Evolutionary conservation across 495 filamentous ascomycete genomes (phyloP).

Genomic region (Geoglossum glabrum): DNA sequence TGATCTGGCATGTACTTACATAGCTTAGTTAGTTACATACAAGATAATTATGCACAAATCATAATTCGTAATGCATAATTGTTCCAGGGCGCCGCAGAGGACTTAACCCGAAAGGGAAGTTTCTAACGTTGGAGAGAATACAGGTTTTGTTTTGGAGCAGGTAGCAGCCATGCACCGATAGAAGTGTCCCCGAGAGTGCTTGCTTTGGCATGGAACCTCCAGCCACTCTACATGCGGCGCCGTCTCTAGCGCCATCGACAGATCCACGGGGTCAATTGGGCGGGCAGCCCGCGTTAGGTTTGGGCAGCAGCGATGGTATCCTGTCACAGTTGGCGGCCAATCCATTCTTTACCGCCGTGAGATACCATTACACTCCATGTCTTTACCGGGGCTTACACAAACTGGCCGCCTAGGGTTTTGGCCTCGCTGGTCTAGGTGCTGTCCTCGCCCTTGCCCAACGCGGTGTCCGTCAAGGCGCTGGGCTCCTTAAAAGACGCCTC

Average conservation of each 20-base stretch:
- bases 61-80: too few species aligned
- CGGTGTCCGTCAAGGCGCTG: conserved; percentile 43
- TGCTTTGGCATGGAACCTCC: not conserved
- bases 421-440: conserved; percentile 72
- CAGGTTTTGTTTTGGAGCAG: not conserved
- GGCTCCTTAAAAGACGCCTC: conserved; percentile 60
- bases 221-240: not conserved
- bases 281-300: conserved; percentile 5
- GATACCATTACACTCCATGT: not conserved
- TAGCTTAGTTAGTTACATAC: too few species aligned
- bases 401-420: conserved; percentile 36
- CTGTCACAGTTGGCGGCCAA: conserved; percentile 38
- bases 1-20: too few species aligned
- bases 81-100: too few species aligned
- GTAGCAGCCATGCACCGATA: too few species aligned
- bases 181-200: too few species aligned
- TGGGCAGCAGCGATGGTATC: conserved; percentile 15
- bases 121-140: conserved; percentile 5
- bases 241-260: not conserved
- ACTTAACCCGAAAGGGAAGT: not conserved
- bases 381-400: conserved; percentile 1
- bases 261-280: conserved; percentile 5
- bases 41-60: too few species aligned
- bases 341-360: conserved; percentile 49
- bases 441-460: conserved; percentile 55